Evolutionary conservation across 495 filamentous ascomycete genomes (phyloP).

Genomic region (Trichoderma parareesei): DNA sequence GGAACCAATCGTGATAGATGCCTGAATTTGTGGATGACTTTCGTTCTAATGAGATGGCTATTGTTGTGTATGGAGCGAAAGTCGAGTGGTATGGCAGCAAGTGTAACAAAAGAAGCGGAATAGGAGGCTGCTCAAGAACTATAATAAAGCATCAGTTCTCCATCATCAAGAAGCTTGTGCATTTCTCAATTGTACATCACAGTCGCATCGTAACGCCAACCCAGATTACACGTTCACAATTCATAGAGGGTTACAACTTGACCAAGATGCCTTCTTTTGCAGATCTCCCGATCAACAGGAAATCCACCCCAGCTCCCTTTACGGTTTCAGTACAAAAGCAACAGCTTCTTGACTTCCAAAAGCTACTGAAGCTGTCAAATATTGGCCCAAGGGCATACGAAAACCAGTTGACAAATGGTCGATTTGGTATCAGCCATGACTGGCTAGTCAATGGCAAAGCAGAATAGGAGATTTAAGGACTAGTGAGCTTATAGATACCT

Average conservation of each 20-base stretch:
- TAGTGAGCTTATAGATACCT: conserved; percentile 18
- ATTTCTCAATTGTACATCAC: neutral
- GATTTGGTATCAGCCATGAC: conserved; percentile 41
- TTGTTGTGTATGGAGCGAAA: too few species aligned
- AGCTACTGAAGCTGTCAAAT: conserved; percentile 41
- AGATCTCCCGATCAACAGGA: conserved; percentile 7
- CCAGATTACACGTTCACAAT: too few species aligned
- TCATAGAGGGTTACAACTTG: too few species aligned
- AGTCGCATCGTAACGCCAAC: neutral
- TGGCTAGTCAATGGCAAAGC: conserved; percentile 46
- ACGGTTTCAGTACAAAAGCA: conserved; percentile 19
- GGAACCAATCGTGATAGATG: too few species aligned
- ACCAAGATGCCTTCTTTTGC: conserved; percentile 11
- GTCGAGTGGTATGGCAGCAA: too few species aligned
- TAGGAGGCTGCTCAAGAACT: too few species aligned
- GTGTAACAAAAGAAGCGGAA: too few species aligned
- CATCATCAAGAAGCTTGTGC: too few species aligned
- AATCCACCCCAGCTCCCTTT: conserved; percentile 13
- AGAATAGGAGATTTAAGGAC: conserved; percentile 38
- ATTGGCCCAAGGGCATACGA: conserved; percentile 47
- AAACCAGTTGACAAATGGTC: conserved; percentile 30
- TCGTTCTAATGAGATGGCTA: too few species aligned
- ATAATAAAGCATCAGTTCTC: too few species aligned
- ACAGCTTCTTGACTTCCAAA: conserved; percentile 38
- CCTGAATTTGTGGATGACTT: too few species aligned